phyloP scores from a whole-genome alignment of 208 protist genomes.

The Trichomonas tenax region DNA sequence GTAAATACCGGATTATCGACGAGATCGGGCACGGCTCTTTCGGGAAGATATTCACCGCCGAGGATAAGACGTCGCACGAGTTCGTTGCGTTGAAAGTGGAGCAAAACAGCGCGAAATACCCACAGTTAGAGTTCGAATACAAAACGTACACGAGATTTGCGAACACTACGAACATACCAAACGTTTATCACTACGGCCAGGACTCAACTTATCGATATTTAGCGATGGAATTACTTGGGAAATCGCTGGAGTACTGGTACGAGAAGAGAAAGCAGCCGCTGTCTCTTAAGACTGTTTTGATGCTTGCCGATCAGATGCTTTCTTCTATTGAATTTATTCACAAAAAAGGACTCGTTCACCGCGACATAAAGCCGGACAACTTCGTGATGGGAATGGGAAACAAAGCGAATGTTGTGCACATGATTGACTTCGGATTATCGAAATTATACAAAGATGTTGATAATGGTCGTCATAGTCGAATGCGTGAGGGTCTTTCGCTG shows the following conservation, averaged over 20 bases:
- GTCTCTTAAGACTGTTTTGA: constrained; percentile 85
- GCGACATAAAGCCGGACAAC: constrained; percentile 74
- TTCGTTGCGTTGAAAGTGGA: constrained; percentile 35
- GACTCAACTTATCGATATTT: constrained; percentile 57
- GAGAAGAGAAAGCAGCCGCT: constrained; percentile 67
- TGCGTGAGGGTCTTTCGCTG: background rate
- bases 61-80: constrained; percentile 50
- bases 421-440: too few relatives aligned
- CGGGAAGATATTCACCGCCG: constrained; percentile 25
- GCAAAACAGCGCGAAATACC: constrained; percentile 56
- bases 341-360: background rate
- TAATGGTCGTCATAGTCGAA: background rate
- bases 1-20: too few relatives aligned
- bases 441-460: too few relatives aligned
- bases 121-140: constrained; percentile 88
- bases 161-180: constrained; percentile 71
- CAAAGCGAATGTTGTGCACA: too few relatives aligned
- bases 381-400: constrained; percentile 71
- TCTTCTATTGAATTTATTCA: background rate
- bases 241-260: constrained; percentile 87
- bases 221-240: constrained; percentile 92
- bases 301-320: constrained; percentile 90
- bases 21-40: too few relatives aligned
- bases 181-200: constrained; percentile 36
- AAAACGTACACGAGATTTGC: constrained; percentile 66